Evolutionary conservation across 169 alveolate genomes (phyloP).

Genomic region (Amoebophrya sp.): DNA sequence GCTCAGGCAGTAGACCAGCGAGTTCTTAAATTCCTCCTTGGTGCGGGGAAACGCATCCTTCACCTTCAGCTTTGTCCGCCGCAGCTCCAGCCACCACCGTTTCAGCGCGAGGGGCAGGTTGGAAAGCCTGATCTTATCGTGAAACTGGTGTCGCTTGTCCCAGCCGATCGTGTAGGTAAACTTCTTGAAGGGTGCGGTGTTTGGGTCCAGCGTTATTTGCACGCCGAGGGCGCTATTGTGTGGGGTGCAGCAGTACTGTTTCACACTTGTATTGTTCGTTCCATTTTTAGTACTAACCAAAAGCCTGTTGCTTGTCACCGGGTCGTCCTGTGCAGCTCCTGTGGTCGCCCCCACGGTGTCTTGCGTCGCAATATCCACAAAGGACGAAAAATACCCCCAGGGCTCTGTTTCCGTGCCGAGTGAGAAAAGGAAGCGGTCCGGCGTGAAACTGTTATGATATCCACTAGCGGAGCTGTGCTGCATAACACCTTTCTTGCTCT

Average conservation of each 20-base stretch:
- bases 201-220: neutral
- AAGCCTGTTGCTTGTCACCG: neutral
- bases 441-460: neutral
- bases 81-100: slow-evolving; percentile 25
- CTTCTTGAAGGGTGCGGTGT: neutral
- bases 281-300: too few species aligned
- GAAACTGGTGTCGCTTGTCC: neutral
- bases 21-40: neutral
- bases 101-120: neutral
- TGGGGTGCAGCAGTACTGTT: neutral
- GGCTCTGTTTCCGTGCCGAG: neutral
- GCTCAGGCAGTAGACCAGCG: neutral
- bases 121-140: neutral
- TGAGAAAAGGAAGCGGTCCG: neutral
- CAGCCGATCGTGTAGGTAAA: neutral
- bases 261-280: too few species aligned
- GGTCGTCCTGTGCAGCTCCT: neutral
- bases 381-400: neutral
- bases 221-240: neutral
- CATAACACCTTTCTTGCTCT: neutral
- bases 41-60: neutral
- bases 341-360: neutral
- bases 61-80: neutral
- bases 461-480: neutral
- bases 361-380: neutral